Evolutionary conservation across 495 filamentous ascomycete genomes (phyloP), one percentile per base, ranked within the genome.

Genomic region (Penicillium paradoxum): DNA sequence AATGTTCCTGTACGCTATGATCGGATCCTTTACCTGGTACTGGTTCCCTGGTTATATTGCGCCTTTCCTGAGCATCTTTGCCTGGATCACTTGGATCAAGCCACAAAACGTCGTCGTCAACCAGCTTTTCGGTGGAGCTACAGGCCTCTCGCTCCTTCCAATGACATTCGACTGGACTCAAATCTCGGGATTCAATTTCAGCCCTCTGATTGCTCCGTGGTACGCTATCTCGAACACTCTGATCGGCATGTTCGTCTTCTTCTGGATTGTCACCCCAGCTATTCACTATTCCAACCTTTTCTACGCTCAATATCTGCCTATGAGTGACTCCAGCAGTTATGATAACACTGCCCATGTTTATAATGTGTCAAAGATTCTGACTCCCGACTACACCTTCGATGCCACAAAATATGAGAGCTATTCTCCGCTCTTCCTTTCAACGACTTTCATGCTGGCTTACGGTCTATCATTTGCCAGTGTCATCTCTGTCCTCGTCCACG

Each of bases 91-190:
- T 13, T 78, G 72, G 75, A 80, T 80, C 59, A 73, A 73, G 54
- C 79, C 78, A 6, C 59, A 79, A 19, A 78, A 72, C 36, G 64
- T 71, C 0, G 57, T 79, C 17, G 49, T 80, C 45, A 81, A 81
- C 49, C 78, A 84, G 62, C 68, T 84, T 2, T 84, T 84, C 45
- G 83, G 83, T 25, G 81, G 82, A 2, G 80, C 64, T 54, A 80
- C 79, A 4, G 83, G 83, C 0, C 62, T 86, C 13, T 83, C 80
- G 1, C 61, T 86, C 18, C 70, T 85, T 11, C 82, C 82, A 0
- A 77, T 86, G 29, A 83, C 82, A 0, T 83, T 85, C 52, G 85
- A 89, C 70, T 89, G 86, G 86, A 81, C 80, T 4, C 79, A 83
- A 45, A 72, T 88, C 51, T 78, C 81, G 1, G 83, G 78, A 8